Percentiles rank a stretch among this genome's conserved stretches.
Conservation (phyloP, 495 filamentous ascomycete species). For the Neurospora sp. region DNA sequence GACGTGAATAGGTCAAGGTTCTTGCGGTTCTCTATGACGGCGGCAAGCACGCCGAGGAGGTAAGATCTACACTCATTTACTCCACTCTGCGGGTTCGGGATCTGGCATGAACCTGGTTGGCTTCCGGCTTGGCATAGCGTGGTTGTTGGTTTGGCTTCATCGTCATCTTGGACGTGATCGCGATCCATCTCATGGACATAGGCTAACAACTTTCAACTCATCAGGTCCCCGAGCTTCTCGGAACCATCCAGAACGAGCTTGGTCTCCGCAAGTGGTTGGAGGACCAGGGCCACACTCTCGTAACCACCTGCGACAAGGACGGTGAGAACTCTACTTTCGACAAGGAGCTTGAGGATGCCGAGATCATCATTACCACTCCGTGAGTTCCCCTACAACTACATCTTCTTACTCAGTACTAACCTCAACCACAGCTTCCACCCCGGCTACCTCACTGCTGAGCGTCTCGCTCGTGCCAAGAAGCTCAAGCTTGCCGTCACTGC, state of each 20-base stretch:
- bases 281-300: conserved; percentile 85
- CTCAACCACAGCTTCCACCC: conserved; percentile 77
- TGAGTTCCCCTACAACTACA: conserved; percentile 33
- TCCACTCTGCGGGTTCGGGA: not conserved
- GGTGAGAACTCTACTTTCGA: conserved; percentile 89
- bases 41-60: conserved; percentile 39
- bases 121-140: not conserved
- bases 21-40: conserved; percentile 48
- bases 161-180: not conserved
- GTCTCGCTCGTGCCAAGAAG: conserved; percentile 95
- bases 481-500: conserved; percentile 95
- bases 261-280: conserved; percentile 95
- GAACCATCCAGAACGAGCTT: conserved; percentile 96
- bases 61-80: conserved; percentile 17
- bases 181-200: not conserved
- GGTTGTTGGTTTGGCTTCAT: not conserved
- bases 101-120: not conserved
- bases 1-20: conserved; percentile 48
- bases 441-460: conserved; percentile 93
- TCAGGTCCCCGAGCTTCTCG: conserved; percentile 75
- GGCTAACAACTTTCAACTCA: not conserved
- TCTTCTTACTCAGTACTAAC: conserved; percentile 1
- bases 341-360: conserved; percentile 88
- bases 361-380: conserved; percentile 99
- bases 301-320: conserved; percentile 95